Evolutionary conservation across 2,329 filamentous ascomycete species (phyloP).

Genomic region (Fusarium sacchari): DNA sequence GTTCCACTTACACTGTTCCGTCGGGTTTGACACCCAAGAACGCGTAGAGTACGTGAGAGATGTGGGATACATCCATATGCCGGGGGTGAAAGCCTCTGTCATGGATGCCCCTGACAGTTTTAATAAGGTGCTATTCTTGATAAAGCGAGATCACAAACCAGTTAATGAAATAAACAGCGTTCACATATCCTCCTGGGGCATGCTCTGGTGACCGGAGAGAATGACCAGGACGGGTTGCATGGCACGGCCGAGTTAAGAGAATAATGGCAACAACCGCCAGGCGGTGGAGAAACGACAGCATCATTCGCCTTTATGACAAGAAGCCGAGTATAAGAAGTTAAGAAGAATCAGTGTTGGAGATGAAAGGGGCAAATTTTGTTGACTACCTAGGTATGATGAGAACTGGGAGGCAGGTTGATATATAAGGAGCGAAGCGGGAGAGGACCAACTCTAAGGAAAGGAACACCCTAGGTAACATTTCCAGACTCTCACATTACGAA

Average conservation of each 20-base stretch:
- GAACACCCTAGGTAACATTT: not conserved
- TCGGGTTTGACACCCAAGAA: constrained; percentile 80
- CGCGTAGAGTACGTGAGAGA: constrained; percentile 83
- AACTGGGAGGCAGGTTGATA: not conserved
- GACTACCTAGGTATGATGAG: not conserved
- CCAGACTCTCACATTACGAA: not conserved
- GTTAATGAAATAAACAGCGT: constrained; percentile 28
- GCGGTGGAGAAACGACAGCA: constrained; percentile 42
- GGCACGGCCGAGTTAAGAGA: constrained; percentile 30
- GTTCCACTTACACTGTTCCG: constrained; percentile 72
- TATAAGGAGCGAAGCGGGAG: not conserved
- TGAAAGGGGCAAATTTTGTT: not conserved
- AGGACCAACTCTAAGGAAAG: not conserved
- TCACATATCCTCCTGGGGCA: constrained; percentile 36
- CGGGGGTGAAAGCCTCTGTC: constrained; percentile 44
- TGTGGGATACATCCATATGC: constrained; percentile 51
- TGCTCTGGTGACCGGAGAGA: constrained; percentile 2
- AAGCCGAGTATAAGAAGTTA: not conserved
- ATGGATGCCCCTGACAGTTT: constrained; percentile 20
- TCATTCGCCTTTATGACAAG: constrained; percentile 21
- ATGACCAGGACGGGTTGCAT: constrained; percentile 33
- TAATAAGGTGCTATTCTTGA: constrained; percentile 53
- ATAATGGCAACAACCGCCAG: constrained; percentile 43
- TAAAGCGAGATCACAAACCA: constrained; percentile 44
- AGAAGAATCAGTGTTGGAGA: not conserved